Percentiles rank a stretch among this genome's conserved stretches.
Conservation (phyloP, 2,329 filamentous ascomycete species). For the Xylaria sp. region DNA sequence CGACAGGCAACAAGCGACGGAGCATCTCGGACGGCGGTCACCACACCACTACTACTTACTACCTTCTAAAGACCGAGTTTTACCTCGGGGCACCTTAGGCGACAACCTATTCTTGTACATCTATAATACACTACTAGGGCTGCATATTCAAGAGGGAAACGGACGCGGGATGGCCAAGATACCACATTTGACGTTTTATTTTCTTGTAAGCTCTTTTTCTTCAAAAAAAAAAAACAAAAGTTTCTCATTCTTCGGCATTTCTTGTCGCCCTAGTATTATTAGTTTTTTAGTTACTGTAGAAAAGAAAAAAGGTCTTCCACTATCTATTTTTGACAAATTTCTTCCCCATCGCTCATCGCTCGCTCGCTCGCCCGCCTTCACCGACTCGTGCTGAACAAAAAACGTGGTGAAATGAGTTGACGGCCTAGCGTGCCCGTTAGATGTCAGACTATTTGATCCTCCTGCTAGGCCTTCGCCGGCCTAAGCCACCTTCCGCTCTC, state of each 20-base stretch:
- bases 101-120: neutral
- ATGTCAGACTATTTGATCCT: neutral
- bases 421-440: neutral
- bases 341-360: too few relatives aligned
- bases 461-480: neutral
- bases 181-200: conserved; percentile 8
- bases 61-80: neutral
- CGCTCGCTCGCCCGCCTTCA: too few relatives aligned
- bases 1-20: neutral
- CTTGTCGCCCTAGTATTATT: too few relatives aligned
- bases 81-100: neutral
- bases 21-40: neutral
- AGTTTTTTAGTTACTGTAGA: too few relatives aligned
- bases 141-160: neutral
- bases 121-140: neutral
- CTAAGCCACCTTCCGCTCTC: neutral
- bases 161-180: conserved; percentile 4
- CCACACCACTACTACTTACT: too few relatives aligned
- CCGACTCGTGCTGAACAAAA: too few relatives aligned
- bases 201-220: neutral
- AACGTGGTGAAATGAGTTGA: too few relatives aligned
- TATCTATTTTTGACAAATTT: too few relatives aligned
- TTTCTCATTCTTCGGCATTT: too few relatives aligned
- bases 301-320: too few relatives aligned
- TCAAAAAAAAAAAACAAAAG: too few relatives aligned